Evolutionary conservation across 306 rosid species (phyloP).

Genomic region (Elaeagnus macrophylla): DNA sequence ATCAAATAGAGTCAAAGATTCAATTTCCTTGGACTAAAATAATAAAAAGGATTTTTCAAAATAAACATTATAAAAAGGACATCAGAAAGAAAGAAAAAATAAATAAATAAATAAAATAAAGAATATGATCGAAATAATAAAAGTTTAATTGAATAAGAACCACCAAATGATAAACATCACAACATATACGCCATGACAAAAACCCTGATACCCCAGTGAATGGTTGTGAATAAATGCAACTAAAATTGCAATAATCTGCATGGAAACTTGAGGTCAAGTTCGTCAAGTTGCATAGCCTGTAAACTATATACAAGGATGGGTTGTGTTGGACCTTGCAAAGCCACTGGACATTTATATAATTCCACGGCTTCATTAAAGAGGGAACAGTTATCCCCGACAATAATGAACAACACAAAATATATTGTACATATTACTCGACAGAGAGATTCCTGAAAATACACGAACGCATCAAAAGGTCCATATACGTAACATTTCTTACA

Average conservation of each 20-base stretch:
- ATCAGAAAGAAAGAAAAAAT: neutral
- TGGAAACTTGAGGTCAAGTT: conserved; percentile 8
- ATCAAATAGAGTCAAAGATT: neutral
- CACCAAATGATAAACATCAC: neutral
- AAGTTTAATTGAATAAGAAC: neutral
- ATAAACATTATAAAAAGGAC: neutral
- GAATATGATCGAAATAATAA: neutral
- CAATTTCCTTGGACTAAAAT: neutral
- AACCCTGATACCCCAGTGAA: no score
- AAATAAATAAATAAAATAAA: neutral
- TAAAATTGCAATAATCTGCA: neutral
- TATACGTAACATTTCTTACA: conserved; percentile 1
- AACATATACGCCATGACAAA: neutral
- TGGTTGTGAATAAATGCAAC: no score
- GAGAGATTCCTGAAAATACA: conserved; percentile 21
- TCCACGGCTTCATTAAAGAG: conserved; percentile 8
- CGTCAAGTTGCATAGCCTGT: conserved; percentile 14
- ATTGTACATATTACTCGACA: conserved; percentile 11
- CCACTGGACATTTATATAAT: conserved; percentile 14
- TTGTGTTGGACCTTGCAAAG: conserved; percentile 12
- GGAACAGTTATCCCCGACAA: conserved; percentile 4
- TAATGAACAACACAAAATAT: conserved; percentile 7
- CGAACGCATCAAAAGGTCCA: neutral
- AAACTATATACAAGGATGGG: conserved; percentile 8
- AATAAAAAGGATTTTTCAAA: neutral